Base-by-base conservation (phyloP, 805 yeast species). In the Scheffersomyces lignosus region DNA sequence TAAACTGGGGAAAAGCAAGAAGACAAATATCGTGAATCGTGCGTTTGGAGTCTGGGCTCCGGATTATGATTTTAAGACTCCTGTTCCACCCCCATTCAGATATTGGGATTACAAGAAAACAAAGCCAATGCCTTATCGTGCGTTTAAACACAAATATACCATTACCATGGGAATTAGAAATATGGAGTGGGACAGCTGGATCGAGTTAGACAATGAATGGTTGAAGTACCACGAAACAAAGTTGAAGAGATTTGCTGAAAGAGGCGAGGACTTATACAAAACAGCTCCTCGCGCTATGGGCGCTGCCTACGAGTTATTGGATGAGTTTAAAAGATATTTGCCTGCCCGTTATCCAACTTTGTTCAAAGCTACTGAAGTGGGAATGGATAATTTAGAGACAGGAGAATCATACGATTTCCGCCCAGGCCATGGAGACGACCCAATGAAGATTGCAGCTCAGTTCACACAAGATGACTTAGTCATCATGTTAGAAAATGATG, bases 191-290 rank as follows among this genome's bases (percentile, higher is more conserved):
- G 62, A 75, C 36, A 66, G 65, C 33, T 81, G 88, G 88, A 75
- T 81, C 43, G 83, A 81, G 51, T 64, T 82, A 40, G 87, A 81
- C 54, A 79, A 77, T 41, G 81, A 81, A 58, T 82, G 84, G 83
- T 45, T 48, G 36, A 71, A 71, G 41, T 81, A 54, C 47, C 85
- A 81, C 51, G 49, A 69, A 15, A 62, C 73, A 29, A 82, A 81
- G 53, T 44, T 75, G 30, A 56, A 65, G 36, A 66, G 87, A 47
- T 47, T 81, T 31, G 60, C 51, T 16, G 71, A 69, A 41, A 62
- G 64, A 41, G 78, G 79, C 5, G 52, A 52, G 6, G 75, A 75
- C 38, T 53, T 74, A 23, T 71, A 75, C 49, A 80, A 75, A 15
- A 77, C 83, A 1, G 49, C 66, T 23, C 72, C 73, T 2, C 73